Base-by-base conservation (phyloP, 2,329 filamentous ascomycete species). In the Alternaria burnsii region DNA sequence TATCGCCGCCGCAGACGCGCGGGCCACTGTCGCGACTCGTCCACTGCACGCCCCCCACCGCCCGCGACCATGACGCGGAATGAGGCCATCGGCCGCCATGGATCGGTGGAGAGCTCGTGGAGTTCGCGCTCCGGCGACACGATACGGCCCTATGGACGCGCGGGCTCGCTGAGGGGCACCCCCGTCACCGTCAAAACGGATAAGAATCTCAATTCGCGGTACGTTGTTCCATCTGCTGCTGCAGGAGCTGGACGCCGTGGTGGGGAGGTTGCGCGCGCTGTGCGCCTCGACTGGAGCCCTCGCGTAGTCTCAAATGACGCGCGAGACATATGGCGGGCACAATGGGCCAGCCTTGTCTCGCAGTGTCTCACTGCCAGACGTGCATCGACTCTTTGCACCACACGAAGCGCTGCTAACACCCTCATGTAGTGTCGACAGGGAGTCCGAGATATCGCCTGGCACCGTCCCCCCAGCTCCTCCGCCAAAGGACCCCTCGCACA, bases 111-210 rank as follows among this genome's bases (percentile, higher is more conserved):
- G 80, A 88, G 86, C 83, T 86, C 86, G 67, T 87, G 86, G 81
- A 91, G 88, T 81, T 87, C 85, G 79, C 85, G 86, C 71, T 91
- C 89, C 63, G 85, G 84, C 73, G 85, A 87, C 72, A 93, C 90
- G 40, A 81, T 88, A 67, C 88, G 84, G 78, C 79, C 79, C 61
- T 67, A 79, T 80, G 63, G 68, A 24, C 71, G 82, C 53, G 68
- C 70, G 36, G 52, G 57, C 61, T 71, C 74, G 53, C 68, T 71
- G 55, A 76, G 77, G 66, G 75, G 74, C 59, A 76, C 77, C 14
- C 78, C 77, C 62, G 72, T 79, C 28, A 78, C 83, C 55, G 83
- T 90, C 68, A 86, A 85, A 77, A 88, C 85, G 3, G 83, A 86
- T 72, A 85, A 86, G 69, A 81, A 83, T 62, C 75, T 79, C 66